phyloP scores from a whole-genome alignment of 164 flowering plant species.

The Cinnamomum chago region DNA sequence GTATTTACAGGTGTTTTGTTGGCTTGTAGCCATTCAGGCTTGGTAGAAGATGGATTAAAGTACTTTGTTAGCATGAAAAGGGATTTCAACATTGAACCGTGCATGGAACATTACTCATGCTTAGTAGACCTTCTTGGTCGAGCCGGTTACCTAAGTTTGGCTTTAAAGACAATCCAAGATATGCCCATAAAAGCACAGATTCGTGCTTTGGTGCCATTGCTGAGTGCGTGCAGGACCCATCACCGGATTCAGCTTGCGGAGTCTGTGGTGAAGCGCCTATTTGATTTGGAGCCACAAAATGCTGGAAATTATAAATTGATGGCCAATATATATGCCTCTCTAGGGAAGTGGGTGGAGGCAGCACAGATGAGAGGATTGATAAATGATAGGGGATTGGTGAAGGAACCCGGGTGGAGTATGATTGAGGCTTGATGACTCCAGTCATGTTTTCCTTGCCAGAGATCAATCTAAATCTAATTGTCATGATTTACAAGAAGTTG shows the following conservation, averaged over 20 bases:
- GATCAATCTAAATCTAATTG: too few relatives aligned
- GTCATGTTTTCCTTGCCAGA: too few relatives aligned
- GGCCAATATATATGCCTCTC: constrained; percentile 26
- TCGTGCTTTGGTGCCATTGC: constrained; percentile 28
- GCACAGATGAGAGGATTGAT: constrained; percentile 24
- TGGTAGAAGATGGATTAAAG: constrained; percentile 31
- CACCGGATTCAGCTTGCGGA: constrained; percentile 26
- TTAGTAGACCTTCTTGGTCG: constrained; percentile 32
- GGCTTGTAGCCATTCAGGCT: constrained; percentile 39
- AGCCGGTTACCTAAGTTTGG: constrained; percentile 30
- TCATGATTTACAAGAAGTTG: too few relatives aligned
- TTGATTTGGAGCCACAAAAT: constrained; percentile 18
- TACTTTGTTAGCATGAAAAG: constrained; percentile 28
- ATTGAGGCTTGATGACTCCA: constrained; percentile 13
- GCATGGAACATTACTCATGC: constrained; percentile 28
- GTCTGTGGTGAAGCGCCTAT: constrained; percentile 21
- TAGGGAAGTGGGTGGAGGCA: constrained; percentile 38
- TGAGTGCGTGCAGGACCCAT: constrained; percentile 36
- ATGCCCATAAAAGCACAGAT: constrained; percentile 22
- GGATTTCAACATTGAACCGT: constrained; percentile 29
- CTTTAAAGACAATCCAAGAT: constrained; percentile 23
- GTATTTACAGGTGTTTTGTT: constrained; percentile 26
- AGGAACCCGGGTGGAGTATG: constrained; percentile 37
- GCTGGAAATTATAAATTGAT: constrained; percentile 22
- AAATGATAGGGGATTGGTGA: constrained; percentile 22